Base-by-base conservation (phyloP, 208 protist species). In the Porcisia hertigi region DNA sequence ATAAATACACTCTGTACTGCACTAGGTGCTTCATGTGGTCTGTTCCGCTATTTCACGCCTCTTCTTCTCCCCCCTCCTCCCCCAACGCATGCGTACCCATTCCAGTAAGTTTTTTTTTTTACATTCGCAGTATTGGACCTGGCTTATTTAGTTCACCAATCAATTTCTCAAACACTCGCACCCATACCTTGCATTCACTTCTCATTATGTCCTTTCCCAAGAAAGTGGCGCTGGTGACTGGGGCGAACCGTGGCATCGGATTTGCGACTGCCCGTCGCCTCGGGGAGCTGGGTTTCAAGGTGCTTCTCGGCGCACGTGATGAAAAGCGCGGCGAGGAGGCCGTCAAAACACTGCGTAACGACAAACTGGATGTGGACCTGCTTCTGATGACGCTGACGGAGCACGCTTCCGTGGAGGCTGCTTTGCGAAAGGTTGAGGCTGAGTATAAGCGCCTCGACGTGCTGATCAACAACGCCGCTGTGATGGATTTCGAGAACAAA, bases 201-300 rank as follows among this genome's bases (percentile, higher is more conserved):
- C 12, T 39, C 72, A 81, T 47, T 45, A 84, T 83, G 53, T 83
- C 82, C 25, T 53, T 58, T 76, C 75, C 82, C 63, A 76, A 75
- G 39, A 91, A 82, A 53, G 82, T 91, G 36, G 71, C 76, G 25
- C 69, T 96, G 36, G 86, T 98, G 43, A 96, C 93, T 12, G 95
- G 95, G 54, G 91, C 76, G 25, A 96, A 95, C 80, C 87, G 89
- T 54, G 95, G 95, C 20, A 96, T 98, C 59, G 95, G 95, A 49
- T 80, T 92, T 41, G 86, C 90, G 53, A 94, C 87, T 11, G 92
- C 89, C 9, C 83, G 80, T 53, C 82, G 86, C 59, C 73, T 92
- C 12, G 89, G 75, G 64, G 87, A 93, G 76, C 74, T 90, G 76
- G 93, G 74, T 73, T 92, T 86, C 77, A 77, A 85, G 58, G 90